These are phyloP conservation scores for Metschnikowia drakensbergensis DNA, from an alignment of 805 yeast species.

Conservation along the genomic window DNA sequence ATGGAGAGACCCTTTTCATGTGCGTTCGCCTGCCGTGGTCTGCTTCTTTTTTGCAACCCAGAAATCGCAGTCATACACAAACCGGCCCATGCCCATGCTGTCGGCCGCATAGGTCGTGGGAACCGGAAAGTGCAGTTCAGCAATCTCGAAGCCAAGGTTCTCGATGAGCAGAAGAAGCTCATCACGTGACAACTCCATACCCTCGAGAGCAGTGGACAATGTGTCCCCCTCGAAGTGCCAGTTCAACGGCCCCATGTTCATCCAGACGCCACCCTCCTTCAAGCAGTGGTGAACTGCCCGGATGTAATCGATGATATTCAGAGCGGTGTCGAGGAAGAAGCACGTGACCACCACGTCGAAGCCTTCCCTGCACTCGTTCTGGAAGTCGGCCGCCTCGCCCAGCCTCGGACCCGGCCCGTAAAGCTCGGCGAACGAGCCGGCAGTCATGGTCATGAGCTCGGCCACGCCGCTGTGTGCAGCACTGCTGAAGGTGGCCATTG, in stretches of 20 bases:
- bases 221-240: conserved; percentile 62
- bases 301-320: conserved; percentile 55
- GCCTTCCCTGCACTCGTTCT: conserved; percentile 20
- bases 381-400: conserved; percentile 34
- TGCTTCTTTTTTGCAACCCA: conserved; percentile 44
- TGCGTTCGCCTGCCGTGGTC: not conserved
- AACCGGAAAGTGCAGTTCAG: conserved; percentile 40
- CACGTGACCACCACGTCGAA: conserved; percentile 52
- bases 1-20: too few species aligned
- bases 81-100: conserved; percentile 47
- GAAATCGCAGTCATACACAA: conserved; percentile 58
- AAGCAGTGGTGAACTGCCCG: conserved; percentile 45
- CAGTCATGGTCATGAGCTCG: conserved; percentile 63
- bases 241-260: conserved; percentile 63
- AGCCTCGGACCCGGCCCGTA: conserved; percentile 45
- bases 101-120: conserved; percentile 55
- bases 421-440: conserved; percentile 68
- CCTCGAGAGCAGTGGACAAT: conserved; percentile 28
- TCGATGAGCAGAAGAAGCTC: conserved; percentile 49
- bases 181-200: conserved; percentile 56
- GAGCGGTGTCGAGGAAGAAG: conserved; percentile 63
- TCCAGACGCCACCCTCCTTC: conserved; percentile 49
- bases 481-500: conserved; percentile 28
- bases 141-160: conserved; percentile 49
- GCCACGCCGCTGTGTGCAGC: not conserved